phyloP scores from a whole-genome alignment of 768 basidiomycete species.

The Leucocoprinus leucothites region DNA sequence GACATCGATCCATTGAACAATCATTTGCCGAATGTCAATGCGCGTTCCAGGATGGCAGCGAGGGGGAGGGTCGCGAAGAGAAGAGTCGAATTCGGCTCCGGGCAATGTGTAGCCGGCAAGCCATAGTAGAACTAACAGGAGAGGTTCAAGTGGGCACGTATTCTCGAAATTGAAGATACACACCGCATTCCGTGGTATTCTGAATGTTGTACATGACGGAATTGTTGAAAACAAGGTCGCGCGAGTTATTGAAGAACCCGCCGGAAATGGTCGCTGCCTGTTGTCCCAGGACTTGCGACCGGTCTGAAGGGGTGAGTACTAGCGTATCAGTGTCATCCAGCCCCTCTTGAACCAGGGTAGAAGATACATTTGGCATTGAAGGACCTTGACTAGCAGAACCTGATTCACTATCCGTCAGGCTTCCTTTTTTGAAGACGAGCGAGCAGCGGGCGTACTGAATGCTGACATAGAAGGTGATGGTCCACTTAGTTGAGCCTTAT shows the following conservation, averaged over 20 bases:
- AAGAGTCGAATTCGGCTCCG: not conserved
- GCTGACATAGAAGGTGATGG: no score
- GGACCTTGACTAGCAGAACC: no score
- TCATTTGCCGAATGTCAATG: not conserved
- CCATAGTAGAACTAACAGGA: not conserved
- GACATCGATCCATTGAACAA: not conserved
- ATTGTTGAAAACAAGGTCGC: not conserved
- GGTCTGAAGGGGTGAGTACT: no score
- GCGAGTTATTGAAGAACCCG: not conserved
- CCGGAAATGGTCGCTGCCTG: no score
- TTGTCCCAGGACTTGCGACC: no score
- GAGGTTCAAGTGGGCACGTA: not conserved
- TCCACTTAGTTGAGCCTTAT: no score
- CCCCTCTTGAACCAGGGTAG: no score
- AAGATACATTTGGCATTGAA: no score
- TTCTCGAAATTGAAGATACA: not conserved
- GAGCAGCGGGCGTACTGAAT: no score
- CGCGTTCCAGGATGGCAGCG: not conserved
- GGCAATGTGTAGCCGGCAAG: not conserved
- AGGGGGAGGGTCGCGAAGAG: not conserved
- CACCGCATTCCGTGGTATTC: not conserved
- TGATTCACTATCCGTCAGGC: no score
- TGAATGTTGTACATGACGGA: not conserved
- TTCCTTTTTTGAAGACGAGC: no score
- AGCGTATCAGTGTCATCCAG: no score